Base-by-base conservation (phyloP, 352 stramenopile species). In the Phytophthora tentaculata region DNA sequence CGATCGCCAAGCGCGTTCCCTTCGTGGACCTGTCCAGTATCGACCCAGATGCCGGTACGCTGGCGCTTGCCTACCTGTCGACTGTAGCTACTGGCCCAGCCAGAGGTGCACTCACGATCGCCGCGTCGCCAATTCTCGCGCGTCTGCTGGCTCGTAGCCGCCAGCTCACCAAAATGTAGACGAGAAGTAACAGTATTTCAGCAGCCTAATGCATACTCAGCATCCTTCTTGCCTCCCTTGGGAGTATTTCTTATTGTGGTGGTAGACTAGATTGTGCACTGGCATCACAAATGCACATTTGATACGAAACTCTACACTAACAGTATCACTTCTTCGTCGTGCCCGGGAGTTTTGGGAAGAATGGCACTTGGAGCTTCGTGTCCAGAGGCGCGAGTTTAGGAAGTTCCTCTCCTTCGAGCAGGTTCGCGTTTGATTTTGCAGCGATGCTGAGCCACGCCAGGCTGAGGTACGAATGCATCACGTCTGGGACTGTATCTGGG, bases 381-480 rank as follows among this genome's bases (percentile, higher is more conserved):
- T 95, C 77, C 20, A 95, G 39, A 6, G 77, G 69, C 45, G 64
- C 73, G 0, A 95, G 70, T 35, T 79, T 72, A 1, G 68, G 76
- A 17, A 86, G 76, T 16, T 75, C 61, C 10, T 61, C 60, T 23
- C 17, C 32, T 9, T 54, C 67, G 13, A 61, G 61, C 19, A 32
- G 62, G 20, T 52, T 62, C 5, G 61, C 41, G 20, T 28, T 74
- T 14, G 76, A 67, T 35, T 89, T 67, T 9, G 69, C 55, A 0
- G 89, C 83, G 35, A 98, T 92, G 55, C 91, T 96, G 8, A 98
- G 73, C 88, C 92, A 97, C 51, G 80, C 88, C 2, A 97, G 67
- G 20, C 88, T 96, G 62, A 97, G 97, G 64, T 97, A 97, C 19
- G 91, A 91, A 80, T 98, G 93, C 75, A 98, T 91, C 35, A 98